phyloP scores from a whole-genome alignment of 169 alveolate species.

The Cryptosporidium xiaoi region DNA sequence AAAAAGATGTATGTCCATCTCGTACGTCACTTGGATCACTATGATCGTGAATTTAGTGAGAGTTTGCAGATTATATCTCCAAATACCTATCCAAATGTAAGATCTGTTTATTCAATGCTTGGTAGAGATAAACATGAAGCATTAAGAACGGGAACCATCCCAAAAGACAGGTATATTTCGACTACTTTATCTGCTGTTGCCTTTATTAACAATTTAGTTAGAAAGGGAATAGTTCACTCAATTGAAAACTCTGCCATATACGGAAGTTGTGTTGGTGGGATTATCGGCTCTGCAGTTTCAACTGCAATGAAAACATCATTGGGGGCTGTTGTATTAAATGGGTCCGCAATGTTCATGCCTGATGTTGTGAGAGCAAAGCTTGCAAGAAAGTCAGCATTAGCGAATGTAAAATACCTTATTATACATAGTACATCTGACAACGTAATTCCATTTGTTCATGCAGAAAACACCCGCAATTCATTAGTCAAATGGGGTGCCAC shows the following conservation, averaged over 20 bases:
- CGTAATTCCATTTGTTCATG: slow-evolving; percentile 37
- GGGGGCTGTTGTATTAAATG: slow-evolving; percentile 50
- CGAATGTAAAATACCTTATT: not conserved
- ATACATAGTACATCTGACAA: slow-evolving; percentile 26
- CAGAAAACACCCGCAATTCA: slow-evolving; percentile 49
- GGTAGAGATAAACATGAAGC: slow-evolving; percentile 5
- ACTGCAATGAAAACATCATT: slow-evolving; percentile 27
- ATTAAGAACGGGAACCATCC: slow-evolving; percentile 29
- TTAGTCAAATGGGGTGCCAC: slow-evolving; percentile 40
- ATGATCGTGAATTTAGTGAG: slow-evolving; percentile 64
- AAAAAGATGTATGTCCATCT: slow-evolving; percentile 43
- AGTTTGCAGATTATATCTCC: slow-evolving; percentile 42
- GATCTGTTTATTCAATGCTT: slow-evolving; percentile 8
- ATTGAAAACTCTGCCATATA: slow-evolving; percentile 28
- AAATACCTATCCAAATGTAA: slow-evolving; percentile 26
- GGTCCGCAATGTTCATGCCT: slow-evolving; percentile 61
- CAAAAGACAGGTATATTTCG: slow-evolving; percentile 27
- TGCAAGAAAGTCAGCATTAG: slow-evolving; percentile 36
- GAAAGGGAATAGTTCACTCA: slow-evolving; percentile 61
- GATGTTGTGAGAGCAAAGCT: slow-evolving; percentile 30
- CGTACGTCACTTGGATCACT: slow-evolving; percentile 60
- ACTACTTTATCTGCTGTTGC: slow-evolving; percentile 9
- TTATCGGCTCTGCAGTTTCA: slow-evolving; percentile 56
- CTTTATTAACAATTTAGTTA: slow-evolving; percentile 23
- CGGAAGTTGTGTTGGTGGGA: slow-evolving; percentile 71